A percentile compares a stretch with the other conserved stretches of the same genome.
Conservation (phyloP, 2,329 filamentous ascomycete genomes). For the Cordyceps cicadae region DNA sequence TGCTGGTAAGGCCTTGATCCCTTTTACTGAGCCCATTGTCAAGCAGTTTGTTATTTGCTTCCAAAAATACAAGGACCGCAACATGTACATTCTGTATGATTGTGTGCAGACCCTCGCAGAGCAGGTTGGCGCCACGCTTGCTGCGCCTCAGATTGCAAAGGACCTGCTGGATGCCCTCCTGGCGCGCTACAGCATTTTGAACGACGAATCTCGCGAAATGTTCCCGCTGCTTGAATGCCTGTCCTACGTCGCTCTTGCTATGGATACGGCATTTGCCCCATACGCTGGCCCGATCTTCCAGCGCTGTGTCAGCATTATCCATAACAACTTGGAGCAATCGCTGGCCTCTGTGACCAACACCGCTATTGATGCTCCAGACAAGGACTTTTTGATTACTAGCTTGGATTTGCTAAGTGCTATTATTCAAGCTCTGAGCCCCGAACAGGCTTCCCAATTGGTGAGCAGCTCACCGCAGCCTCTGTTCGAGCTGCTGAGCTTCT, state of each 20-base stretch:
- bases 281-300: constrained; percentile 82
- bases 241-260: constrained; percentile 83
- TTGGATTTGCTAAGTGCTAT: constrained; percentile 88
- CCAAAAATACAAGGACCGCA: constrained; percentile 91
- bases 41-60: constrained; percentile 91
- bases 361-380: constrained; percentile 71
- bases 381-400: constrained; percentile 94
- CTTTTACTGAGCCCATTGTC: constrained; percentile 84
- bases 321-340: constrained; percentile 78
- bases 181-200: constrained; percentile 75
- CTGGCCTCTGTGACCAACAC: constrained; percentile 61
- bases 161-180: constrained; percentile 91
- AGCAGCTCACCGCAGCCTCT: constrained; percentile 69
- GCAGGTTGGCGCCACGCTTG: constrained; percentile 73
- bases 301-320: constrained; percentile 84
- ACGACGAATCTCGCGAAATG: constrained; percentile 83
- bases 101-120: constrained; percentile 96
- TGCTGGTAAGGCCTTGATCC: constrained; percentile 68
- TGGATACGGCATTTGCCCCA: constrained; percentile 72
- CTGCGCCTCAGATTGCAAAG: constrained; percentile 70
- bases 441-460: constrained; percentile 70
- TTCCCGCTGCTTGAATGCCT: constrained; percentile 95
- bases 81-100: constrained; percentile 98
- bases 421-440: constrained; percentile 73
- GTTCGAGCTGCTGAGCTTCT: constrained; percentile 84